Evolutionary conservation across 2,329 filamentous ascomycete genomes (phyloP).

Genomic region (Alternaria triticina): DNA sequence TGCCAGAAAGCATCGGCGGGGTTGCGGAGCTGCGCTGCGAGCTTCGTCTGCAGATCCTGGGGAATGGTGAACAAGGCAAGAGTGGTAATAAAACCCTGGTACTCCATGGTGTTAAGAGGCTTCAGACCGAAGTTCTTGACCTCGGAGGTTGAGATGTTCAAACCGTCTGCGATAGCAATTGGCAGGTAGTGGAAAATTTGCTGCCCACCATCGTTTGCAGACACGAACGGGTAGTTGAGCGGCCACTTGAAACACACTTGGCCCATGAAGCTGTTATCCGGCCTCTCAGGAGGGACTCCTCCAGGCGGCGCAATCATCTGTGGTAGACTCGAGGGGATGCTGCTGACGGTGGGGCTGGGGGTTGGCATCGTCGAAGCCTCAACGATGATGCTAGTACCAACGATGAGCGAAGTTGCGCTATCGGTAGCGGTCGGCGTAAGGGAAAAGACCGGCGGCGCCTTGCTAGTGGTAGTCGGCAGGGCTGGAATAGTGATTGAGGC

Average conservation of each 20-base stretch:
- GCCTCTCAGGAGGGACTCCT: constrained; percentile 59
- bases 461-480: constrained; percentile 25
- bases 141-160: constrained; percentile 58
- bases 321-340: constrained; percentile 72
- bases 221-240: constrained; percentile 84
- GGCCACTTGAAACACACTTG: constrained; percentile 84
- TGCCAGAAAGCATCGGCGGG: constrained; percentile 78
- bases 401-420: constrained; percentile 54
- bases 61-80: constrained; percentile 64
- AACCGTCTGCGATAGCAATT: constrained; percentile 69
- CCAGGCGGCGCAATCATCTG: constrained; percentile 75
- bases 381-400: constrained; percentile 68
- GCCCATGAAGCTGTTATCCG: constrained; percentile 72
- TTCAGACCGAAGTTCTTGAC: constrained; percentile 74
- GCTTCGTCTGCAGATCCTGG: constrained; percentile 56
- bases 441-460: constrained; percentile 44
- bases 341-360: constrained; percentile 54
- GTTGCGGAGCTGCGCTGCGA: constrained; percentile 73
- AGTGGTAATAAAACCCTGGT: constrained; percentile 81
- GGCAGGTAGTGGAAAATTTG: constrained; percentile 87
- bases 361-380: constrained; percentile 57
- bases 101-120: constrained; percentile 74
- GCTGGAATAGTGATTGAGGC: constrained; percentile 21
- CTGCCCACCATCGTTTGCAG: constrained; percentile 72
- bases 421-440: constrained; percentile 57